A percentile compares a stretch with the other conserved stretches of the same genome.
phyloP scores from a whole-genome alignment of 768 basidiomycete species.

The Russula griseocarnosa region DNA sequence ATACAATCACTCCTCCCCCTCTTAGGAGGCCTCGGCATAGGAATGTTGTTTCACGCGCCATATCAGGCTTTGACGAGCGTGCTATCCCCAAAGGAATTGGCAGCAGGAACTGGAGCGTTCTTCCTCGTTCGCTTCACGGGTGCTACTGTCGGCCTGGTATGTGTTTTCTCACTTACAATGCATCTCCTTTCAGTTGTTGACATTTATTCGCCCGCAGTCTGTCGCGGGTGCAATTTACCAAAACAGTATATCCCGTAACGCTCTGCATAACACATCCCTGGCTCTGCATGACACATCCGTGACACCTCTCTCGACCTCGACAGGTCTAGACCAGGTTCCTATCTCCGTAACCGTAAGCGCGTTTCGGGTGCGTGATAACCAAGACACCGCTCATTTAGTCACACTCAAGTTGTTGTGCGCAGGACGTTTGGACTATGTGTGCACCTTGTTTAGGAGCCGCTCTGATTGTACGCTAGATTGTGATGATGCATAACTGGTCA shows the following conservation, averaged over 20 bases:
- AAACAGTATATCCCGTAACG: conserved; percentile 19
- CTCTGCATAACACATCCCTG: conserved; percentile 5
- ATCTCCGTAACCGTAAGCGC: conserved; percentile 14
- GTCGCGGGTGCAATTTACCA: conserved; percentile 69
- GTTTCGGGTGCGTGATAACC: conserved; percentile 22
- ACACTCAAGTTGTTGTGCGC: conserved; percentile 11
- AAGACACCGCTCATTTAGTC: conserved; percentile 4
- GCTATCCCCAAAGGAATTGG: conserved; percentile 61
- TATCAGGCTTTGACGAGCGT: conserved; percentile 74
- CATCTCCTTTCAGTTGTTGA: conserved; percentile 18
- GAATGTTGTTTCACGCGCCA: conserved; percentile 82
- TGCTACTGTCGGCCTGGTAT: conserved; percentile 74
- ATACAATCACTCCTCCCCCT: conserved; percentile 58
- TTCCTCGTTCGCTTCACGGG: conserved; percentile 86
- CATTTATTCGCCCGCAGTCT: conserved; percentile 44
- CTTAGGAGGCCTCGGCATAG: conserved; percentile 71
- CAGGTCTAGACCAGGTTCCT: conserved; percentile 3
- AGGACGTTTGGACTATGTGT: conserved; percentile 29
- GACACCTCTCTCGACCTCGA: background rate
- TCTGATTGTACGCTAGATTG: conserved; percentile 21
- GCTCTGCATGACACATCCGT: conserved; percentile 5
- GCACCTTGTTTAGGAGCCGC: conserved; percentile 27
- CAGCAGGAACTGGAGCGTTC: conserved; percentile 79
- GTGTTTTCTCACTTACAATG: conserved; percentile 29
- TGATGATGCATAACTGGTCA: background rate